Percentiles rank a stretch among this genome's conserved stretches.
Conservation (phyloP, 164 flowering plant genomes). For the Vitis riparia region DNA sequence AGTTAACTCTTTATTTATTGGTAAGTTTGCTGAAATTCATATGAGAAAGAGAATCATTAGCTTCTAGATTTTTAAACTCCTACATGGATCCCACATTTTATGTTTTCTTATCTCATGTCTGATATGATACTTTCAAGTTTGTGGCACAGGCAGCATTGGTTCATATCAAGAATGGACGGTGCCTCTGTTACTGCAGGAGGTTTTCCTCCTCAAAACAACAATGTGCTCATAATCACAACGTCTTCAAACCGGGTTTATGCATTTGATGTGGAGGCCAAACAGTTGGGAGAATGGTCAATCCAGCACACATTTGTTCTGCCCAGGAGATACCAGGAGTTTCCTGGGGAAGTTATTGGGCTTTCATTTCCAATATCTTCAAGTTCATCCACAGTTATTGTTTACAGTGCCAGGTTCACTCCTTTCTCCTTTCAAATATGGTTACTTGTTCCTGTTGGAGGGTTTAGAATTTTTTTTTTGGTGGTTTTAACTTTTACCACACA, state of each 20-base stretch:
- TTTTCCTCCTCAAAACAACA: constrained; percentile 71
- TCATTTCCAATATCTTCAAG: constrained; percentile 64
- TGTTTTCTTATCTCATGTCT: too few relatives aligned
- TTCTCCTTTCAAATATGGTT: background rate
- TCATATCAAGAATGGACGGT: constrained; percentile 83
- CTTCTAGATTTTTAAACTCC: too few relatives aligned
- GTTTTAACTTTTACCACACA: too few relatives aligned
- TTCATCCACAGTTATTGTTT: constrained; percentile 68
- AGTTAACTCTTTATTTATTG: too few relatives aligned
- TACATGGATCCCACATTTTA: too few relatives aligned
- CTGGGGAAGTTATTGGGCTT: constrained; percentile 93
- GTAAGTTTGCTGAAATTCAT: too few relatives aligned
- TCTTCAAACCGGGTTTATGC: constrained; percentile 86
- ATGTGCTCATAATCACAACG: constrained; percentile 73
- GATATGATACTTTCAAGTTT: background rate
- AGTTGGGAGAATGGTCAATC: constrained; percentile 85
- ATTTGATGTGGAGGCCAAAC: constrained; percentile 87
- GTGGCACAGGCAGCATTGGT: constrained; percentile 92
- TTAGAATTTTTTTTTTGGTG: background rate
- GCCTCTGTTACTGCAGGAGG: constrained; percentile 97
- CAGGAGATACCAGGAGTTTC: constrained; percentile 79
- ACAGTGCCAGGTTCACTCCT: constrained; percentile 77
- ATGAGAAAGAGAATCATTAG: too few relatives aligned
- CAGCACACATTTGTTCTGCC: constrained; percentile 64
- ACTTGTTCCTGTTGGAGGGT: background rate